Conservation (phyloP, 179 eudicot species). For the Amaranthus tricolor region DNA sequence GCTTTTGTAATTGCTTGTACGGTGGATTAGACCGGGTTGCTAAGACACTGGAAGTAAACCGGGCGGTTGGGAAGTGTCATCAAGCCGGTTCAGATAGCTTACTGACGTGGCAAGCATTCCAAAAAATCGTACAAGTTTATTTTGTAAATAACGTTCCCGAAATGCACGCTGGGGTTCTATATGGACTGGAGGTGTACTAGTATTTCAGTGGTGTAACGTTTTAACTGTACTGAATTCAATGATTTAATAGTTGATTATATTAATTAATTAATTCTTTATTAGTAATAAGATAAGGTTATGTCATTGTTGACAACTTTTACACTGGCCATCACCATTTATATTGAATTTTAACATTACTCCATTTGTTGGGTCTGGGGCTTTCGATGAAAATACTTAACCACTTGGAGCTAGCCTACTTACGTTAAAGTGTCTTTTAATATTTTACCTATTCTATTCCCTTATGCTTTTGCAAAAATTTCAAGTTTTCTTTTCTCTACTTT, state of each 20-base stretch:
- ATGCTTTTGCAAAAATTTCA: too few relatives aligned
- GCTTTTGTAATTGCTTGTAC: constrained; percentile 33
- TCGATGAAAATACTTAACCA: too few relatives aligned
- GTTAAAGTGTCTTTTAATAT: too few relatives aligned
- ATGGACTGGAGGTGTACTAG: constrained; percentile 30
- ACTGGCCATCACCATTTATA: neutral
- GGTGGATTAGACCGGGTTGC: constrained; percentile 53
- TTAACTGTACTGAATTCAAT: neutral
- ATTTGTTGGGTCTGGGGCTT: too few relatives aligned
- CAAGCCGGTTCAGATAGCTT: constrained; percentile 64
- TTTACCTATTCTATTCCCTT: too few relatives aligned
- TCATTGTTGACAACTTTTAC: constrained; percentile 16
- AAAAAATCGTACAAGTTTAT: constrained; percentile 40
- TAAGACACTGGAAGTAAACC: constrained; percentile 27
- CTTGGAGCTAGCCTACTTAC: too few relatives aligned
- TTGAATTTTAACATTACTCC: neutral
- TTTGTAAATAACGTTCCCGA: constrained; percentile 34
- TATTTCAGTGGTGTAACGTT: neutral
- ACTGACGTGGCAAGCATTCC: constrained; percentile 46
- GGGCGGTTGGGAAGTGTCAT: constrained; percentile 50
- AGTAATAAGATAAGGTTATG: constrained; percentile 1
- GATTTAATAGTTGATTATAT: constrained; percentile 2
- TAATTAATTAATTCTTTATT: constrained; percentile 19
- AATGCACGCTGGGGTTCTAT: constrained; percentile 31
- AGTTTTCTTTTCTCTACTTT: too few relatives aligned